phyloP scores from a whole-genome alignment of 306 rosid genomes.

The Herpetospermum pedunculosum region DNA sequence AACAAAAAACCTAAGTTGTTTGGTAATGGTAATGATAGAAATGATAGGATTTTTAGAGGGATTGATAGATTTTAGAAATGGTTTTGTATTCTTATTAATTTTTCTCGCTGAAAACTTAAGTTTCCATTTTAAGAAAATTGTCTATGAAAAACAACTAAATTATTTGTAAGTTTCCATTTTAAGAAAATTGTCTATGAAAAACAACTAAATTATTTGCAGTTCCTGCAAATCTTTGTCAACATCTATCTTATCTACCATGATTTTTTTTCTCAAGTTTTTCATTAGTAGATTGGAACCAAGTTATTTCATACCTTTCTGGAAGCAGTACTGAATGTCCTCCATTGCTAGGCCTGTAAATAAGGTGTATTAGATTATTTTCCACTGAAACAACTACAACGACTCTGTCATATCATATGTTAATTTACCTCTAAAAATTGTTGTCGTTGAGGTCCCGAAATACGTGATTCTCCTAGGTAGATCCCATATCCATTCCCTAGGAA shows the following conservation, averaged over 20 bases:
- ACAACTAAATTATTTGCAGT: too few relatives aligned
- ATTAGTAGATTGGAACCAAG: background rate
- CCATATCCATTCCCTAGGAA: slow-evolving; percentile 44
- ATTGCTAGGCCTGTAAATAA: slow-evolving; percentile 18
- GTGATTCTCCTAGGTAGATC: slow-evolving; percentile 5
- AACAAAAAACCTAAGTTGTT: too few relatives aligned
- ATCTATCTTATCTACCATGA: background rate
- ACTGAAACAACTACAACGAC: background rate
- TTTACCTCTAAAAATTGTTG: slow-evolving; percentile 38
- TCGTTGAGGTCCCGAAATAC: slow-evolving; percentile 40
- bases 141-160: too few relatives aligned
- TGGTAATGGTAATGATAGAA: too few relatives aligned
- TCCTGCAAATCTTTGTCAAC: background rate
- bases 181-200: too few relatives aligned
- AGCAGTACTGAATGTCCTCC: slow-evolving; percentile 12
- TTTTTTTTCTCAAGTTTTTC: background rate
- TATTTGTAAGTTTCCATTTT: too few relatives aligned
- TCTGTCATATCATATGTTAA: background rate
- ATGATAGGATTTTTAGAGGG: too few relatives aligned
- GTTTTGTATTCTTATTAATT: too few relatives aligned
- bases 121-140: too few relatives aligned
- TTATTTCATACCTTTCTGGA: slow-evolving; percentile 30
- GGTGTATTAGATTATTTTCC: background rate
- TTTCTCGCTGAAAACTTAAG: too few relatives aligned
- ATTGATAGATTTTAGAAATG: too few relatives aligned